Percentiles rank a stretch among this genome's conserved stretches.
Evolutionary conservation across 2,329 filamentous ascomycete genomes (phyloP).

Genomic region (Pestalotiopsis sp.): DNA sequence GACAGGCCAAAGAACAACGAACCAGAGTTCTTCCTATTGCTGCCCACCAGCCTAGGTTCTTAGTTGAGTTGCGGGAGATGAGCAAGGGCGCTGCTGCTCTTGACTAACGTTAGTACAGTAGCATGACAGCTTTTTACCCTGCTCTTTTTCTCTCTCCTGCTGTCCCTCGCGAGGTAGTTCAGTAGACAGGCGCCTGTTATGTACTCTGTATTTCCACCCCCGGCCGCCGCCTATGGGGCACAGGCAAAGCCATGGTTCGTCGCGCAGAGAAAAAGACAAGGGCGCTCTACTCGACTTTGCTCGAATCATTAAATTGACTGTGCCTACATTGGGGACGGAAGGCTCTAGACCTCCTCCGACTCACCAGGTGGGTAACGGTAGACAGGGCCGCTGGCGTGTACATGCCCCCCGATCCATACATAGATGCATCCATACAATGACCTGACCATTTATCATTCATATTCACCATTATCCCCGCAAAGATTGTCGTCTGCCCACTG

Average conservation of each 20-base stretch:
- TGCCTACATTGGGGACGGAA: background rate
- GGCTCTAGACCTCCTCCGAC: background rate
- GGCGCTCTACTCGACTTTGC: background rate
- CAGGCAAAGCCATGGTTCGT: background rate
- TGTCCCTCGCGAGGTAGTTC: background rate
- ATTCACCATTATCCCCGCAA: too few relatives aligned
- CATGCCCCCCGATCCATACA: too few relatives aligned
- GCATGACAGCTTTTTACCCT: background rate
- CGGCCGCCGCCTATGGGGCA: background rate
- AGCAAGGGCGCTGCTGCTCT: background rate
- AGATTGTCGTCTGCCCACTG: too few relatives aligned
- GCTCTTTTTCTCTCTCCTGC: background rate
- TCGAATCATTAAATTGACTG: background rate
- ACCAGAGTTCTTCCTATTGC: background rate
- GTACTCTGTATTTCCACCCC: background rate
- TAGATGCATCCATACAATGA: too few relatives aligned
- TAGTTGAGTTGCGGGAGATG: background rate
- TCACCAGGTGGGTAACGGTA: background rate
- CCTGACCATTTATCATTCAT: too few relatives aligned
- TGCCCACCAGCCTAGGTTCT: conserved; percentile 10
- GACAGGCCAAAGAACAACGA: background rate
- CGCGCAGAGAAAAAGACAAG: background rate
- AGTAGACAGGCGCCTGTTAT: background rate
- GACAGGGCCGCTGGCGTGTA: too few relatives aligned
- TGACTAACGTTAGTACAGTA: background rate